Evolutionary conservation across 768 basidiomycete genomes (phyloP), one percentile per base, ranked within the genome.

Genomic region (Fomitopsis serialis): DNA sequence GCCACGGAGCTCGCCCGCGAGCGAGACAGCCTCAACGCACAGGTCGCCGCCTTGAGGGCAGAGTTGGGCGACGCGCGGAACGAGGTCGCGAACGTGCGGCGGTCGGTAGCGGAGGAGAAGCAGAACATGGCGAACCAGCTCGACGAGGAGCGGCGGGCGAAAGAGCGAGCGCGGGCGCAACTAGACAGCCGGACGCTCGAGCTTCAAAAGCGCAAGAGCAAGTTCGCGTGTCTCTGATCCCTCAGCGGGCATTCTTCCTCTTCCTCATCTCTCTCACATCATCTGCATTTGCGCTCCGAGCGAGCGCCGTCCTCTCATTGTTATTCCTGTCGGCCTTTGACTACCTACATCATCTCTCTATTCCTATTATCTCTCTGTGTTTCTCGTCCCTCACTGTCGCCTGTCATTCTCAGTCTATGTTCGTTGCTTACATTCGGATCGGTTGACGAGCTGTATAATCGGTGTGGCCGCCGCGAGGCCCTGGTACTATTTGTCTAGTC

Each of bases 111-210:
- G 19, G 89, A 92, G 72, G 91, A 94, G 74, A 93, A 93, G 67
- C 88, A 92, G 66, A 85, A 87, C 29, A 75, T 91, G 25, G 92
- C 94, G 67, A 80, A 83, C 59, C 80, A 84, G 42, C 74, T 94
- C 24, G 89, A 91, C 63, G 91, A 95, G 66, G 92, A 95, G 69
- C 83, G 92, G 49, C 81, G 79, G 62, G 87, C 82, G n/a, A 93
- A 92, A 71, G 92, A 95, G 68, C 87, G 91, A 23, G 88, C 84
- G 48, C 84, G 91, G 48, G 85, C 86, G 56, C 92, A 93, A 68
- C 81, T 95, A 25, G 92, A 95, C 66, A 78, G 80, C 17, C 84
- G 93, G 58, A 87, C 92, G 85, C 89, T 92, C 52, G 93, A 94
- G 63, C 73, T 92, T 40, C 74, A 79, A 56, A 81, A 79, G 72